Percentiles rank a stretch among this genome's conserved stretches.
Conservation (phyloP, 352 stramenopile genomes). For the Phytopythium sindhum region DNA sequence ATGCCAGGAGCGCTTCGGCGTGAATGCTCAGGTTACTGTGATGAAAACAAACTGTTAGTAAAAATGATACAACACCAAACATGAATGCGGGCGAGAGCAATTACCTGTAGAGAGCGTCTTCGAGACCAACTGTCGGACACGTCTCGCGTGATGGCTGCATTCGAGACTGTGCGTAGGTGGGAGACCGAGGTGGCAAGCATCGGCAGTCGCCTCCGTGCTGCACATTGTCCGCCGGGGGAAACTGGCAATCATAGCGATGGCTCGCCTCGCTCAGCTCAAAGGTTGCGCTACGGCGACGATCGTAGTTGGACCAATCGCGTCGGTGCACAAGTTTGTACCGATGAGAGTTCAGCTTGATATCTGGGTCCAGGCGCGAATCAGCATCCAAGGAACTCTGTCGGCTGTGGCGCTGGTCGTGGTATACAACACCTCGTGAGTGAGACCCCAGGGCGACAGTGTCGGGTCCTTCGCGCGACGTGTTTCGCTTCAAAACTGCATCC, state of each 20-base stretch:
- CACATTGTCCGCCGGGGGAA: not conserved
- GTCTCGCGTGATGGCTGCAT: not conserved
- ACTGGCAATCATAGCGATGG: not conserved
- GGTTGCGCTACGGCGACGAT: not conserved
- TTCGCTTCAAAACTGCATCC: constrained; percentile 51
- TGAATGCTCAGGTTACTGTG: constrained; percentile 45
- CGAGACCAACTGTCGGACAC: constrained; percentile 3
- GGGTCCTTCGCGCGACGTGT: not conserved
- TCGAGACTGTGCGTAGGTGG: not conserved
- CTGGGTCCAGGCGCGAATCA: not conserved
- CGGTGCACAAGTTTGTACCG: not conserved
- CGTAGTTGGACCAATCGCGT: not conserved
- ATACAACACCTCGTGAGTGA: not conserved
- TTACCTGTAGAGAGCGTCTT: constrained; percentile 31
- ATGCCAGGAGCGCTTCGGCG: constrained; percentile 49
- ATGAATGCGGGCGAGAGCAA: not conserved
- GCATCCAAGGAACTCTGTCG: not conserved
- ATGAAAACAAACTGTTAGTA: not conserved
- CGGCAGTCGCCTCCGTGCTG: constrained; percentile 2
- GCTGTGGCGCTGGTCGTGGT: not conserved
- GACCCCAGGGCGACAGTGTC: not conserved
- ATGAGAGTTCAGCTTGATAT: not conserved
- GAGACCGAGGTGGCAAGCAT: not conserved
- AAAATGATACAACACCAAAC: not conserved
- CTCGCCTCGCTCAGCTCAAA: not conserved